These are phyloP conservation scores for Ramularia collo-cygni DNA, from an alignment of 2,329 filamentous ascomycete genomes.

Conservation along the genomic window DNA sequence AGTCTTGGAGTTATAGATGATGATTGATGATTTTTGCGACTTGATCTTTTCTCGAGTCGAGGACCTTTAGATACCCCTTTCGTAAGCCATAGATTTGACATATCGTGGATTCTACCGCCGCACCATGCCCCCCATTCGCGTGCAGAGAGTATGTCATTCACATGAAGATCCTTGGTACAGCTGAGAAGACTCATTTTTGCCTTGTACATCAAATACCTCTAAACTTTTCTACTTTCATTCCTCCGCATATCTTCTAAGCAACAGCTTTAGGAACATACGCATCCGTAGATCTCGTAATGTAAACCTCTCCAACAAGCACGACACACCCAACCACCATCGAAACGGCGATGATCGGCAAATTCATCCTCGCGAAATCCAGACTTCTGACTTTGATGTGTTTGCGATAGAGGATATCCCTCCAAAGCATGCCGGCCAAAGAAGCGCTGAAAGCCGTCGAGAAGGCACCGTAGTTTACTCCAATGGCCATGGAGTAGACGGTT, in stretches of 20 bases:
- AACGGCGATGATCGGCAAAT: constrained; percentile 64
- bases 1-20: no score
- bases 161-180: no score
- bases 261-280: constrained; percentile 30
- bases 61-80: no score
- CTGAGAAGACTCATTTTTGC: no score
- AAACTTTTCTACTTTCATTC: no score
- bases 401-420: constrained; percentile 61
- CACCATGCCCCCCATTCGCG: no score
- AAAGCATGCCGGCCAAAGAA: constrained; percentile 63
- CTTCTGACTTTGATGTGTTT: constrained; percentile 61
- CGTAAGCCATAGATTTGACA: no score
- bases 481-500: constrained; percentile 66
- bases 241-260: not conserved
- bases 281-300: constrained; percentile 44
- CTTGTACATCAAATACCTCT: no score
- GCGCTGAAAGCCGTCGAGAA: constrained; percentile 68
- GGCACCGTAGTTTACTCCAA: constrained; percentile 68
- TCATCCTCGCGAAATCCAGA: constrained; percentile 61
- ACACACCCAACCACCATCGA: constrained; percentile 58
- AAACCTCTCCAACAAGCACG: constrained; percentile 58
- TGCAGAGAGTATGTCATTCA: no score
- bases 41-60: no score
- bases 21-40: no score
- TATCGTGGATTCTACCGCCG: no score